Percentiles rank a stretch among this genome's conserved stretches.
These are phyloP conservation scores for Pyrenochaeta sp. DNA, from an alignment of 2,329 filamentous ascomycete species.

Conservation along the genomic window DNA sequence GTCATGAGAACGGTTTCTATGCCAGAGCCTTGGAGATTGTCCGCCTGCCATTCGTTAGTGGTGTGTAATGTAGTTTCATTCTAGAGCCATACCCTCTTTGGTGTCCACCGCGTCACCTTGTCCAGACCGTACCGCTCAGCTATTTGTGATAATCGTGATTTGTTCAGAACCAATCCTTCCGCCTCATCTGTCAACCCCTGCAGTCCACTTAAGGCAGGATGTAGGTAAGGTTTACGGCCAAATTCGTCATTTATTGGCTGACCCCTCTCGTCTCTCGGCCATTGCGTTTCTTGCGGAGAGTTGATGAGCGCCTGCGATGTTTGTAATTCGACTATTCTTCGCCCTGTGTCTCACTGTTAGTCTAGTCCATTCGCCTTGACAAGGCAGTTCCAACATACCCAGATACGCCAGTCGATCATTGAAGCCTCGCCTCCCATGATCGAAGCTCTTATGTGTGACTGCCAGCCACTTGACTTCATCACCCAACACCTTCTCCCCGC, in stretches of 20 bases:
- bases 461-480: slow-evolving; percentile 97
- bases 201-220: slow-evolving; percentile 76
- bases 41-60: slow-evolving; percentile 56
- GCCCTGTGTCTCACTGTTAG: slow-evolving; percentile 57
- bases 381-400: slow-evolving; percentile 62
- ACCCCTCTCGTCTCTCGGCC: slow-evolving; percentile 27
- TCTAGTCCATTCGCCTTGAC: background rate
- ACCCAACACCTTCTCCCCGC: slow-evolving; percentile 76
- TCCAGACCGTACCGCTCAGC: slow-evolving; percentile 75
- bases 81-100: slow-evolving; percentile 72
- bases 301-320: slow-evolving; percentile 69
- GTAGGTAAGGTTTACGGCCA: slow-evolving; percentile 71
- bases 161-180: slow-evolving; percentile 69
- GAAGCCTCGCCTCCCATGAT: slow-evolving; percentile 91
- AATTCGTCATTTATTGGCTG: slow-evolving; percentile 37
- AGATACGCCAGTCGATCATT: slow-evolving; percentile 93
- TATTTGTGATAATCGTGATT: slow-evolving; percentile 71
- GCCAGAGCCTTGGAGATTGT: slow-evolving; percentile 77
- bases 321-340: slow-evolving; percentile 71
- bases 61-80: background rate
- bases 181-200: slow-evolving; percentile 72
- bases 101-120: slow-evolving; percentile 87
- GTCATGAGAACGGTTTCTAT: slow-evolving; percentile 77
- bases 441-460: slow-evolving; percentile 97
- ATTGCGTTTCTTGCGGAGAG: slow-evolving; percentile 49